Evolutionary conservation across 495 filamentous ascomycete species (phyloP).

Genomic region (Rostrohypoxylon terebratum): DNA sequence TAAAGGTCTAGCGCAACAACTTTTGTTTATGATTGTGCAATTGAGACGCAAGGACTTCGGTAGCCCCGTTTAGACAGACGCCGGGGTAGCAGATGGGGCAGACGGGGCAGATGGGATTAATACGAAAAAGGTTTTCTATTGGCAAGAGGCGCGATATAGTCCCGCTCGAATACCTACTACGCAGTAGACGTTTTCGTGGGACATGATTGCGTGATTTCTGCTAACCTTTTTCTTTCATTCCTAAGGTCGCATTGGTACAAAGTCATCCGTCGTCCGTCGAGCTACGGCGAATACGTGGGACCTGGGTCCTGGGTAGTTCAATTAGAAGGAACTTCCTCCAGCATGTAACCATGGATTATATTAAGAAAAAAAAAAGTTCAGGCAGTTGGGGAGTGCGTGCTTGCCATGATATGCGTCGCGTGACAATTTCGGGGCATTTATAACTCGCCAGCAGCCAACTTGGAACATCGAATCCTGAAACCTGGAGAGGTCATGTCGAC

Average conservation of each 20-base stretch:
- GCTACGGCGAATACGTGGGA: not conserved
- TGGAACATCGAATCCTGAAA: not conserved
- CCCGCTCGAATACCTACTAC: constrained; percentile 5
- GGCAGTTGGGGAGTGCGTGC: not conserved
- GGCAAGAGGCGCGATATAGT: constrained; percentile 25
- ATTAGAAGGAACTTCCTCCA: not conserved
- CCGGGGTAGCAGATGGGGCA: not conserved
- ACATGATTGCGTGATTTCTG: constrained; percentile 39
- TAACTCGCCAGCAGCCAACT: not conserved
- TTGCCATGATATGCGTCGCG: constrained; percentile 1
- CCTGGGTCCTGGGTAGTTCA: no score
- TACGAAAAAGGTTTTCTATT: not conserved
- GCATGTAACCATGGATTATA: not conserved
- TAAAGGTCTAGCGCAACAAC: not conserved
- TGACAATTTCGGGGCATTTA: constrained; percentile 12
- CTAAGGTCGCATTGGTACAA: constrained; percentile 23
- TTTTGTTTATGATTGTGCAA: not conserved
- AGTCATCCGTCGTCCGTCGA: constrained; percentile 1
- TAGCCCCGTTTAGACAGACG: not conserved
- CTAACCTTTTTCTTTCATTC: constrained; percentile 25
- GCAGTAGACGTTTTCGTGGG: constrained; percentile 35
- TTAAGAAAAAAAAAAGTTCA: constrained; percentile 6
- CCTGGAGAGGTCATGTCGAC: not conserved
- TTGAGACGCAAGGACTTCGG: not conserved
- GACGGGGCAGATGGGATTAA: no score